A percentile compares a stretch with the other conserved stretches of the same genome.
phyloP scores from a whole-genome alignment of 805 yeast genomes.

The Nakazawaea ishiwadae region DNA sequence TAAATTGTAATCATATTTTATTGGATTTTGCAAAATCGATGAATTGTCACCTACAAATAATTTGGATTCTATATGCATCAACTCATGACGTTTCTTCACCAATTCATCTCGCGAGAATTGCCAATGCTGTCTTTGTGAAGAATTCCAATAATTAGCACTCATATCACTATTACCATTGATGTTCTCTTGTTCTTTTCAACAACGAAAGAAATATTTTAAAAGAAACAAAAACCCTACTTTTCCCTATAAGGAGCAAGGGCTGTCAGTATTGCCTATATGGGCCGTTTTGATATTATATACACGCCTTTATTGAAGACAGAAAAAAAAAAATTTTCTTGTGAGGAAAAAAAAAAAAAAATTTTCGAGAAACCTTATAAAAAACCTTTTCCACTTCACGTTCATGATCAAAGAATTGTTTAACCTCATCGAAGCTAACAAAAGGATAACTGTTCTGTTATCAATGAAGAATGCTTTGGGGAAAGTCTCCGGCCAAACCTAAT shows the following conservation, averaged over 20 bases:
- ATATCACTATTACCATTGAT: constrained; percentile 20
- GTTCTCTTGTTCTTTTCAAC: too few species aligned
- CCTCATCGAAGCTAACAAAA: constrained; percentile 59
- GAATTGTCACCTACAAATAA: constrained; percentile 9
- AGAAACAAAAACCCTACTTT: not conserved
- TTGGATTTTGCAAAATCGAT: constrained; percentile 23
- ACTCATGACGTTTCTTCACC: constrained; percentile 17
- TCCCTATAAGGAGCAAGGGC: not conserved
- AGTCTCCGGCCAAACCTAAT: constrained; percentile 77
- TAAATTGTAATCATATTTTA: constrained; percentile 54
- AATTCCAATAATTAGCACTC: constrained; percentile 88
- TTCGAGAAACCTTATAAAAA: too few species aligned
- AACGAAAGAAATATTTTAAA: too few species aligned
- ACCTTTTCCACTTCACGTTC: constrained; percentile 34
- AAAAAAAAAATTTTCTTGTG: constrained; percentile 1
- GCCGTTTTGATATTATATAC: not conserved
- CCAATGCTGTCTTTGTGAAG: constrained; percentile 81
- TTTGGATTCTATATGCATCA: constrained; percentile 20
- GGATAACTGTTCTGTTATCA: constrained; percentile 26
- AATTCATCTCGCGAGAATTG: constrained; percentile 66
- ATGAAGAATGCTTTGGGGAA: constrained; percentile 65
- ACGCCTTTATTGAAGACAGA: not conserved
- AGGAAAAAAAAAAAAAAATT: not conserved
- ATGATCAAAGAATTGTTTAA: constrained; percentile 68
- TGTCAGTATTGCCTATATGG: too few species aligned